A percentile compares a stretch with the other conserved stretches of the same genome.
Evolutionary conservation across 805 yeast genomes (phyloP).

Genomic region (Dipodascus geniculatus): DNA sequence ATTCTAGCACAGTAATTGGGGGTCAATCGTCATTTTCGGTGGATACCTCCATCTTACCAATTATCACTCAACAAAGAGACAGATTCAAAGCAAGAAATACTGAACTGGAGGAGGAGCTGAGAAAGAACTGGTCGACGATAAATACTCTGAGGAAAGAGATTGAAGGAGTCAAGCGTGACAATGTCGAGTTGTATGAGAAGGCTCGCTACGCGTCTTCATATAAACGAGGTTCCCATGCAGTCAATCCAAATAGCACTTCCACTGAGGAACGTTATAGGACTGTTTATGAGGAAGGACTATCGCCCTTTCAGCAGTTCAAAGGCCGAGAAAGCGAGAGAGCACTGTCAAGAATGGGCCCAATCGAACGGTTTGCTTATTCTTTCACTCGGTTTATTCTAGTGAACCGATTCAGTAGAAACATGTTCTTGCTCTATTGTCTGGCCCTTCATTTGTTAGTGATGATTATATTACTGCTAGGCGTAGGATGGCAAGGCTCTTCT

Average conservation of each 20-base stretch:
- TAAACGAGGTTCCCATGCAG: constrained; percentile 5
- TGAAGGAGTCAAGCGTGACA: constrained; percentile 54
- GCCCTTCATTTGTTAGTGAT: constrained; percentile 67
- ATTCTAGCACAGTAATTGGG: constrained; percentile 11
- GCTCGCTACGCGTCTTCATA: constrained; percentile 26
- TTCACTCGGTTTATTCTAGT: constrained; percentile 67
- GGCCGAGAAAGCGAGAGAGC: constrained; percentile 67
- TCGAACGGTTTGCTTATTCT: constrained; percentile 66
- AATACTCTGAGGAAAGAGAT: constrained; percentile 56
- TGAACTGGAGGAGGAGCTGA: constrained; percentile 74
- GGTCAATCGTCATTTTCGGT: constrained; percentile 6
- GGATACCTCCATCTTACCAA: constrained; percentile 54
- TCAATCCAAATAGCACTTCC: constrained; percentile 10
- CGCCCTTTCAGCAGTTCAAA: constrained; percentile 76
- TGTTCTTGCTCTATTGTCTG: constrained; percentile 61
- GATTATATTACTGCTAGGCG: constrained; percentile 33
- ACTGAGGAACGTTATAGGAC: constrained; percentile 48
- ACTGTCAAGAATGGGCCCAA: constrained; percentile 55
- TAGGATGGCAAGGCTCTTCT: neutral
- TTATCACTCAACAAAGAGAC: constrained; percentile 90
- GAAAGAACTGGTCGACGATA: constrained; percentile 41
- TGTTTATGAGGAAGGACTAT: constrained; percentile 63
- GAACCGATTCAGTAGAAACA: constrained; percentile 56
- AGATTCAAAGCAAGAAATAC: constrained; percentile 73
- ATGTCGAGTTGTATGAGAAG: constrained; percentile 68